Conservation (phyloP, 257 asterid genomes). For the Solanum ossicruentum region DNA sequence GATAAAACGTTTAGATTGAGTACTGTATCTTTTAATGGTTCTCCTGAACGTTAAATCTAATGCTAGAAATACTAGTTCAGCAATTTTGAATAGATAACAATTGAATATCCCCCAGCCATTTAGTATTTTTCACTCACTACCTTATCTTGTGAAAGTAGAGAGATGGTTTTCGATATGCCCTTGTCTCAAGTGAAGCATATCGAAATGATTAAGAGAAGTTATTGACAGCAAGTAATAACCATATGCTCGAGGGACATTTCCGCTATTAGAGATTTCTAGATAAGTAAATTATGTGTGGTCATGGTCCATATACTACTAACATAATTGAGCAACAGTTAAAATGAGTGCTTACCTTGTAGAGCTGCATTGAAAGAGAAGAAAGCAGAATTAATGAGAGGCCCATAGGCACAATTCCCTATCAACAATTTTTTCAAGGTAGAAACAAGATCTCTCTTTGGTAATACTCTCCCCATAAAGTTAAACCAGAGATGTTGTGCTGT, state of each 20-base stretch:
- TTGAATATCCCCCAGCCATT: background rate
- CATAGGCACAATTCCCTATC: conserved; percentile 59
- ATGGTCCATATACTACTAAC: background rate
- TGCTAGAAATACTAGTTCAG: background rate
- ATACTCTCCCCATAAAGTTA: conserved; percentile 38
- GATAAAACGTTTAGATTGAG: background rate
- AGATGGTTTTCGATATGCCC: too few species aligned
- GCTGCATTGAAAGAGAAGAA: conserved; percentile 79
- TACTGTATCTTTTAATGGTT: background rate
- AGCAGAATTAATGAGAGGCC: conserved; percentile 39
- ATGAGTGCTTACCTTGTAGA: conserved; percentile 45
- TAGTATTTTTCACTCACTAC: background rate
- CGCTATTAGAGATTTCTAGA: background rate
- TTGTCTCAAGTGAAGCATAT: too few species aligned
- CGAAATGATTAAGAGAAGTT: too few species aligned
- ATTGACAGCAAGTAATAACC: background rate
- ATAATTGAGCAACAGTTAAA: background rate
- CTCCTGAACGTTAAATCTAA: background rate
- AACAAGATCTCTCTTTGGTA: conserved; percentile 57
- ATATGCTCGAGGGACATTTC: background rate
- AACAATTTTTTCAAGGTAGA: conserved; percentile 64
- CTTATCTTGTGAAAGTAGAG: too few species aligned
- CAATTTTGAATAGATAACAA: background rate
- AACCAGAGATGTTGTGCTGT: conserved; percentile 78
- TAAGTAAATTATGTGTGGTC: background rate